Evolutionary conservation across 192 early-diverging fungal genomes (phyloP).

Genomic region (Coemansia sp.): DNA sequence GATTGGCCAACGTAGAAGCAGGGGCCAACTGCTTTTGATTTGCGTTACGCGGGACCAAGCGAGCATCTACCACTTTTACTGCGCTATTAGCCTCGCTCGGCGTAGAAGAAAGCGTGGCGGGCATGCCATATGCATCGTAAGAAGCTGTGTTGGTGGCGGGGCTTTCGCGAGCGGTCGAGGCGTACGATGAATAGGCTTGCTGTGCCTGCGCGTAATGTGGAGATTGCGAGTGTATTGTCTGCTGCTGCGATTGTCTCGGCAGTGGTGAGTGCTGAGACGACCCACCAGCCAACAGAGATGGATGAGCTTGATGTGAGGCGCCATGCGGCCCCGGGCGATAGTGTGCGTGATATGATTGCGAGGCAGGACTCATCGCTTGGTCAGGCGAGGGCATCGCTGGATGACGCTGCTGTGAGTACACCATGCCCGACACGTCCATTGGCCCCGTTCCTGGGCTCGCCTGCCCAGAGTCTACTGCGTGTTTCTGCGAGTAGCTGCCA

Average conservation of each 20-base stretch:
- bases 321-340: not conserved
- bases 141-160: slow-evolving; percentile 4
- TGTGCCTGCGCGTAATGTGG: slow-evolving; percentile 1
- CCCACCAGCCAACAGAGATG: not conserved
- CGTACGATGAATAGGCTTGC: not conserved
- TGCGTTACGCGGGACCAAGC: not conserved
- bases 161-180: slow-evolving; percentile 1
- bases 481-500: not conserved
- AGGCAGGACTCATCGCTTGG: not conserved
- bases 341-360: not conserved
- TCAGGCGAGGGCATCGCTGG: not conserved
- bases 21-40: slow-evolving; percentile 1
- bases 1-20: not conserved
- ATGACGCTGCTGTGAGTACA: not conserved
- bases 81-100: not conserved
- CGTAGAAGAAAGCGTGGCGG: not conserved
- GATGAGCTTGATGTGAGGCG: not conserved
- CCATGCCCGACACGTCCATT: not conserved
- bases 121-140: slow-evolving; percentile 6
- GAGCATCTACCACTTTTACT: not conserved
- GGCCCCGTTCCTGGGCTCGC: not conserved
- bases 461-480: not conserved
- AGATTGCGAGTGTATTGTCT: not conserved
- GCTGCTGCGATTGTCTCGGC: slow-evolving; percentile 2
- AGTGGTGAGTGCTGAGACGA: not conserved